These are phyloP conservation scores for Stemphylium vesicarium DNA, from an alignment of 2,329 filamentous ascomycete genomes.

Conservation along the genomic window DNA sequence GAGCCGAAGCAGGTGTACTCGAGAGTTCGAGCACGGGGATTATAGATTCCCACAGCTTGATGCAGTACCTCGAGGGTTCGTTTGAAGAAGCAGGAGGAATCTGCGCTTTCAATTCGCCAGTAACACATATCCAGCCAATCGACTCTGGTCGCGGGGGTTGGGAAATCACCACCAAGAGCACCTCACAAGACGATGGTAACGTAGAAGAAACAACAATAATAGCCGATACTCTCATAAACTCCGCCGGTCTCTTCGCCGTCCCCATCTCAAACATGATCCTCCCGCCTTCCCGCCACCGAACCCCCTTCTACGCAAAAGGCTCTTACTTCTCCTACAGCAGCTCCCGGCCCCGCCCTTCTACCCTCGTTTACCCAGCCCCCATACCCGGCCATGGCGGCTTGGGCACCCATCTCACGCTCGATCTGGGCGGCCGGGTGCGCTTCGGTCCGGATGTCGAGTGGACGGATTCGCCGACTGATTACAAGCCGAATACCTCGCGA, in stretches of 20 bases:
- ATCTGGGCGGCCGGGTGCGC: constrained; percentile 80
- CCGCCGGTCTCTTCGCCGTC: constrained; percentile 80
- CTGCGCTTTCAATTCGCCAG: constrained; percentile 71
- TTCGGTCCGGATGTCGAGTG: constrained; percentile 97
- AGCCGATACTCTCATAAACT: constrained; percentile 79
- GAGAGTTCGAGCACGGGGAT: constrained; percentile 89
- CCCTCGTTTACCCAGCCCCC: constrained; percentile 87
- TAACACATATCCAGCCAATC: constrained; percentile 65
- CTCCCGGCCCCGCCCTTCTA: constrained; percentile 68
- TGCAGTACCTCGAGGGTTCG: constrained; percentile 77
- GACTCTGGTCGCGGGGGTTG: constrained; percentile 68
- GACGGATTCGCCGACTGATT: constrained; percentile 73
- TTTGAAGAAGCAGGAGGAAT: constrained; percentile 81
- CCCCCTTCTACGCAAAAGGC: constrained; percentile 86
- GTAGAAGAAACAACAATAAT: constrained; percentile 65
- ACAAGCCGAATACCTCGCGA: constrained; percentile 69
- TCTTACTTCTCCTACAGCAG: constrained; percentile 88
- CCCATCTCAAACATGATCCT: constrained; percentile 82
- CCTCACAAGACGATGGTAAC: constrained; percentile 18
- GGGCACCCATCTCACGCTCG: constrained; percentile 91
- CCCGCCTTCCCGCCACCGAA: constrained; percentile 60
- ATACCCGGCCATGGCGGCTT: constrained; percentile 81
- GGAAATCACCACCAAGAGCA: constrained; percentile 62
- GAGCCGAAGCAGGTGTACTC: constrained; percentile 74
- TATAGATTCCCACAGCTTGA: constrained; percentile 83